A percentile compares a stretch with the other conserved stretches of the same genome.
phyloP scores from a whole-genome alignment of 306 rosid genomes.

The Luffa aegyptiaca region DNA sequence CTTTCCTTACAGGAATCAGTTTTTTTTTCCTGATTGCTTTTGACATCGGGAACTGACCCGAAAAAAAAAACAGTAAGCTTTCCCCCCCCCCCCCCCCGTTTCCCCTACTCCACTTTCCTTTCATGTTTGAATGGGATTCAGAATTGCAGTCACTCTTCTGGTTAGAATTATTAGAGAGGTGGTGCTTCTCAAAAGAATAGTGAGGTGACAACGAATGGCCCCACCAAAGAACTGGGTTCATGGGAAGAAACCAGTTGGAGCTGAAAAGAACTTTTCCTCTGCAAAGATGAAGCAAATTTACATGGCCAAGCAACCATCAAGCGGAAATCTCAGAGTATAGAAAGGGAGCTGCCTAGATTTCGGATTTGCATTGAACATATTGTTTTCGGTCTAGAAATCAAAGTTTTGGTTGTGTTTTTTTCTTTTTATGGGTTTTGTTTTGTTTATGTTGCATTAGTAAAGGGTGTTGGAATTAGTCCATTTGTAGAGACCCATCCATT shows the following conservation, averaged over 20 bases:
- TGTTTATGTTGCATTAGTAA: conserved; percentile 1
- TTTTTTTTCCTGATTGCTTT: too few species aligned
- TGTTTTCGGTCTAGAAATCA: neutral
- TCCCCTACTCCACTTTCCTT: too few species aligned
- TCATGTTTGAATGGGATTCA: too few species aligned
- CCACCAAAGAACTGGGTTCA: conserved; percentile 61
- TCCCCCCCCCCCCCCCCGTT: too few species aligned
- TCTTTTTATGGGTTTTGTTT: neutral
- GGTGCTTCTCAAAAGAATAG: conserved; percentile 51
- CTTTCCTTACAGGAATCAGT: too few species aligned
- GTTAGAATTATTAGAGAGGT: conserved; percentile 55
- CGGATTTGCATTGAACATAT: conserved; percentile 3
- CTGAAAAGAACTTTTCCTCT: conserved; percentile 54
- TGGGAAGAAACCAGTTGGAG: conserved; percentile 70
- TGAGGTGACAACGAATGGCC: conserved; percentile 71
- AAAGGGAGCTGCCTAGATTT: conserved; percentile 3
- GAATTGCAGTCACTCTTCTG: conserved; percentile 54
- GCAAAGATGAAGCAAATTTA: conserved; percentile 78
- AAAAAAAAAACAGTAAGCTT: too few species aligned
- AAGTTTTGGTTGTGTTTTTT: conserved; percentile 8
- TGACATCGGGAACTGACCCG: too few species aligned
- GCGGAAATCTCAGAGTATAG: conserved; percentile 31
- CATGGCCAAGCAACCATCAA: conserved; percentile 74
- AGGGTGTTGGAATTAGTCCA: conserved; percentile 2
- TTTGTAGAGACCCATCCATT: neutral